Evolutionary conservation across 352 stramenopile species (phyloP), one percentile per base, ranked within the genome.

Genomic region (Globisporangium ultimum): DNA sequence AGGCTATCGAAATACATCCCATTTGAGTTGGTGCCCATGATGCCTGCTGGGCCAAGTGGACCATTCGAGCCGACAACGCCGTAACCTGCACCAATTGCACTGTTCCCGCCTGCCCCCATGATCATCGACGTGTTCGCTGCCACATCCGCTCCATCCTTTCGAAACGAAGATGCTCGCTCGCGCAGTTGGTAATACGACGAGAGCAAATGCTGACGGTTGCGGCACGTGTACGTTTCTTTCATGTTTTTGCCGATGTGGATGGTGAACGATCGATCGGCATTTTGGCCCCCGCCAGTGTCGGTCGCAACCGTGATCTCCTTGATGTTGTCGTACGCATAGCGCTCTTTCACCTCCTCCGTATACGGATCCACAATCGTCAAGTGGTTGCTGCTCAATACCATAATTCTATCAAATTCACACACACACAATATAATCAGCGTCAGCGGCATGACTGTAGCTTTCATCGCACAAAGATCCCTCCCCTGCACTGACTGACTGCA

Each of bases 1-100:
- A 93, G 67, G 60, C 80, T 93, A 61, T 93, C 84, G 68, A 93
- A 93, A 62, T 91, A 93, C 81, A 93, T 93, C 3, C 84, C 84
- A 18, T 68, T 85, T n/a, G 60, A 54, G 21, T 48, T 49, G 2
- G 61, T 55, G n/a, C 70, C 63, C 8, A 75, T 48, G n/a, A 74
- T 34, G n/a, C 28, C 43, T 1, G 55, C 41, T 24, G 64, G 63
- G 8, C 54, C 65, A 1, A 56, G 46, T n/a, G 60, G 49, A 45
- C 70, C 71, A 52, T 58, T 63, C 0, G 64, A 65, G 2, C 71
- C 63, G 42, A 53, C 48, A 28, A 61, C 58, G 53, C 58, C 71
- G 28, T 57, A 83, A 12, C 70, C 74, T 0, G 65, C 24, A 38
- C 78, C 74, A 12, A 53, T 48, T 18, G 45, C 58, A 42, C 51